phyloP scores from a whole-genome alignment of 2,329 filamentous ascomycete species.

The Aspergillus viridinutans region DNA sequence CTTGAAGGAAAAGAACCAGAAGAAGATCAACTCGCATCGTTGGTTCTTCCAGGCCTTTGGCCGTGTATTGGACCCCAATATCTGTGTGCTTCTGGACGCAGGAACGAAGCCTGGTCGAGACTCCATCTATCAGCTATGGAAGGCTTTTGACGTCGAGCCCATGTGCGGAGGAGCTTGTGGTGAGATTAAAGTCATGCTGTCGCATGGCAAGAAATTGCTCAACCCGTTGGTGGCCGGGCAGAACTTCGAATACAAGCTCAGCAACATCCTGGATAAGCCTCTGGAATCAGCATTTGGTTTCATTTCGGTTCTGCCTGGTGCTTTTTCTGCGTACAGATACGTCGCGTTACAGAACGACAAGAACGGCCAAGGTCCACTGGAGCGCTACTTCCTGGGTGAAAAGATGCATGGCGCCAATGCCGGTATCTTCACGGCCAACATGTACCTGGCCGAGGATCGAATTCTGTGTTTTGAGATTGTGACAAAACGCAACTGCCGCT shows the following conservation, averaged over 20 bases:
- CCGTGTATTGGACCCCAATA: conserved; percentile 85
- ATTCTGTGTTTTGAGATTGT: conserved; percentile 71
- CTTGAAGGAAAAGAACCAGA: conserved; percentile 98
- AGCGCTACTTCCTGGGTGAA: conserved; percentile 96
- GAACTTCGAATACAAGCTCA: conserved; percentile 99
- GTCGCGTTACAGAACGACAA: conserved; percentile 95
- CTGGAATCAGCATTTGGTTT: conserved; percentile 97
- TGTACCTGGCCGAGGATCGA: conserved; percentile 51
- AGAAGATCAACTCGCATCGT: conserved; percentile 99
- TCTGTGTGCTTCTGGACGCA: conserved; percentile 92
- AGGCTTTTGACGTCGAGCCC: conserved; percentile 94
- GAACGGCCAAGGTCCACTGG: conserved; percentile 82
- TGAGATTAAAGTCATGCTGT: conserved; percentile 98
- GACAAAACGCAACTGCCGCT: conserved; percentile 93
- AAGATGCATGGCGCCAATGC: conserved; percentile 91
- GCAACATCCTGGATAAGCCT: conserved; percentile 97
- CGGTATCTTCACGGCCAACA: conserved; percentile 93
- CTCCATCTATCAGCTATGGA: conserved; percentile 98
- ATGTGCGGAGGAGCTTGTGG: conserved; percentile 97
- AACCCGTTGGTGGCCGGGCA: conserved; percentile 94
- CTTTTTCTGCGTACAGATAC: conserved; percentile 97
- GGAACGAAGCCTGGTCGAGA: conserved; percentile 91
- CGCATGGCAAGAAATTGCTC: conserved; percentile 76
- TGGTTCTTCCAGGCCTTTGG: conserved; percentile 99
- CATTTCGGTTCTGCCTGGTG: conserved; percentile 92